A percentile compares a stretch with the other conserved stretches of the same genome.
Conservation (phyloP, 108 stramenopile species). For the Stephanodiscus minutulus region DNA sequence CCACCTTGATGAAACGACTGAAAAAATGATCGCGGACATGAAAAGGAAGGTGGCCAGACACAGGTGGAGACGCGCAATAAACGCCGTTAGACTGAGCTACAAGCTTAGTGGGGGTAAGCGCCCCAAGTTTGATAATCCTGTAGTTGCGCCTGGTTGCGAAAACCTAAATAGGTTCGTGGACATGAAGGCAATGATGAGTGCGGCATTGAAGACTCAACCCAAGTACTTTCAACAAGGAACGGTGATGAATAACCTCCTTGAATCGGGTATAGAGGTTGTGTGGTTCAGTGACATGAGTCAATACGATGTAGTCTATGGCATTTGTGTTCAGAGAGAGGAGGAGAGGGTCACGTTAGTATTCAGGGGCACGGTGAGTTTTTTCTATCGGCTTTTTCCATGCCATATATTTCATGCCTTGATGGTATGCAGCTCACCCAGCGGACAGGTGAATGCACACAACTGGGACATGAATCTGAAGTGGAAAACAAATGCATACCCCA, state of each 20-base stretch:
- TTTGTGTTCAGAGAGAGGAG: slow-evolving; percentile 24
- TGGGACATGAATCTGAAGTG: slow-evolving; percentile 21
- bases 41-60: slow-evolving; percentile 21
- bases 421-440: background rate
- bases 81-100: slow-evolving; percentile 12
- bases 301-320: slow-evolving; percentile 34
- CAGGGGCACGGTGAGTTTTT: slow-evolving; percentile 23
- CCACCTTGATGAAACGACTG: slow-evolving; percentile 19
- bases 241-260: slow-evolving; percentile 25
- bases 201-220: slow-evolving; percentile 9
- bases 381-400: no score
- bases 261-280: slow-evolving; percentile 32
- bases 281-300: slow-evolving; percentile 23
- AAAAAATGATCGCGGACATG: slow-evolving; percentile 13
- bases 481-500: slow-evolving; percentile 20
- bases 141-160: slow-evolving; percentile 16
- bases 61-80: slow-evolving; percentile 25
- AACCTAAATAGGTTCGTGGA: slow-evolving; percentile 24
- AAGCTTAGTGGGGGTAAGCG: slow-evolving; percentile 24
- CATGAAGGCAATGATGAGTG: slow-evolving; percentile 22
- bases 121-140: slow-evolving; percentile 20
- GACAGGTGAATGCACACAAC: slow-evolving; percentile 7
- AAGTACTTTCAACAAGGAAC: slow-evolving; percentile 21
- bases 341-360: slow-evolving; percentile 27
- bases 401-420: background rate